Evolutionary conservation across 768 basidiomycete species (phyloP), one percentile per base, ranked within the genome.

Genomic region (Mycena epipterygia): DNA sequence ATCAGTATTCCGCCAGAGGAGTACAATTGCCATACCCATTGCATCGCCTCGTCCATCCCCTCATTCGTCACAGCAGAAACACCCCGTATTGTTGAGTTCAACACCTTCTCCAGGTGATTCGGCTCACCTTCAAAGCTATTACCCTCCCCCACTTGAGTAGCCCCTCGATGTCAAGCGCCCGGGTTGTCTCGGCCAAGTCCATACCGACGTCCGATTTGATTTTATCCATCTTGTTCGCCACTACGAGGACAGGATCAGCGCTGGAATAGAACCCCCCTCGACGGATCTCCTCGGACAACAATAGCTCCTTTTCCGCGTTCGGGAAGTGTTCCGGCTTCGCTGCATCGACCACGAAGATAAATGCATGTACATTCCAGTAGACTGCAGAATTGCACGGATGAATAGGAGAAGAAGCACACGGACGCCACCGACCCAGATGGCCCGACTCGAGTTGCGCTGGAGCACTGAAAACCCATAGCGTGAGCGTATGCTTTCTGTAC

Each of bases 381-480:
- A 46, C 65, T 71, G 42, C 21, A 44, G 6, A n/a, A 27, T 8
- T 17, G 29, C 2, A 21, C 19, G 8, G 8, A 12, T 35, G 39
- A 25, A 21, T 37, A n/a, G n/a, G n/a, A n/a, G n/a, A n/a, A n/a
- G n/a, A n/a, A n/a, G n/a, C n/a, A n/a, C n/a, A n/a, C n/a, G n/a
- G n/a, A n/a, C n/a, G n/a, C n/a, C n/a, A n/a, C n/a, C n/a, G n/a
- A n/a, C n/a, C n/a, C n/a, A n/a, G n/a, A n/a, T n/a, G n/a, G n/a
- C n/a, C n/a, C n/a, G n/a, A n/a, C n/a, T n/a, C n/a, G n/a, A n/a
- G n/a, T n/a, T n/a, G n/a, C n/a, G n/a, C n/a, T 29, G 12, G 7
- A 17, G 37, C 87, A 60, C 87, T 84, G 77, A n/a, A n/a, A n/a
- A 88, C 88, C 88, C 87, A 88, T 8, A 88, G 83, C 16, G 84